phyloP scores from a whole-genome alignment of 768 basidiomycete genomes.

The Artomyces pyxidatus region DNA sequence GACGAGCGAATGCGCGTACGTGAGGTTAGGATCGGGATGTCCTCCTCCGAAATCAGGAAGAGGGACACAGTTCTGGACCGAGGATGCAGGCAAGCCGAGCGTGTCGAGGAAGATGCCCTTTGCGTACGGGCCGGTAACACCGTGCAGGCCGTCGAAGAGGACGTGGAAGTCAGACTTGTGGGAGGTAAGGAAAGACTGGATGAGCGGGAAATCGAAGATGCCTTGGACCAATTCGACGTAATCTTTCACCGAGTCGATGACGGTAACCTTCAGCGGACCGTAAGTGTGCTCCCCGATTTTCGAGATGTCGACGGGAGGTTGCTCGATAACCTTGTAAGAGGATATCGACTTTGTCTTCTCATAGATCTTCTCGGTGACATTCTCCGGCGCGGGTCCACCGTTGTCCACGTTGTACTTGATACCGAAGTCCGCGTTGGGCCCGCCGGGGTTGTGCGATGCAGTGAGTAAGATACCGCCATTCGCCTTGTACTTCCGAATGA shows the following conservation, averaged over 20 bases:
- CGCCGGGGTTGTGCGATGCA: slow-evolving; percentile 96
- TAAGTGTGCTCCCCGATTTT: slow-evolving; percentile 72
- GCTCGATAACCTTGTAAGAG: slow-evolving; percentile 79
- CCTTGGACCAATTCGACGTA: slow-evolving; percentile 76
- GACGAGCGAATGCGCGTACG: slow-evolving; percentile 92
- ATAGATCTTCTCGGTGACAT: slow-evolving; percentile 91
- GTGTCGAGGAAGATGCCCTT: slow-evolving; percentile 76
- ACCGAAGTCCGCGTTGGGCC: slow-evolving; percentile 96
- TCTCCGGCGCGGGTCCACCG: slow-evolving; percentile 95
- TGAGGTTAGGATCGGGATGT: slow-evolving; percentile 97
- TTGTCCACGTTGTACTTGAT: slow-evolving; percentile 99
- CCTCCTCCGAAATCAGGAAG: slow-evolving; percentile 95
- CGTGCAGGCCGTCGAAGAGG: slow-evolving; percentile 92
- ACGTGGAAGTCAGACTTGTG: slow-evolving; percentile 69
- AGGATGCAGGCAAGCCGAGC: slow-evolving; percentile 71
- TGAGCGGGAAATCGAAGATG: slow-evolving; percentile 93
- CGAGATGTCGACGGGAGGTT: slow-evolving; percentile 70
- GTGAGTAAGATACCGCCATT: slow-evolving; percentile 96
- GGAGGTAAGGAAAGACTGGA: slow-evolving; percentile 76
- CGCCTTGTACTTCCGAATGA: slow-evolving; percentile 94
- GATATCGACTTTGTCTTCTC: slow-evolving; percentile 83
- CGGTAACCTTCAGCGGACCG: slow-evolving; percentile 76
- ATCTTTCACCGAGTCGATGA: slow-evolving; percentile 92
- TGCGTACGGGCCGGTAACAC: slow-evolving; percentile 97
- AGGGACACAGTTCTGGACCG: slow-evolving; percentile 86